A percentile compares a stretch with the other conserved stretches of the same genome.
These are phyloP conservation scores for Lachnellula subtilissima DNA, from an alignment of 2,329 filamentous ascomycete genomes.

Conservation along the genomic window DNA sequence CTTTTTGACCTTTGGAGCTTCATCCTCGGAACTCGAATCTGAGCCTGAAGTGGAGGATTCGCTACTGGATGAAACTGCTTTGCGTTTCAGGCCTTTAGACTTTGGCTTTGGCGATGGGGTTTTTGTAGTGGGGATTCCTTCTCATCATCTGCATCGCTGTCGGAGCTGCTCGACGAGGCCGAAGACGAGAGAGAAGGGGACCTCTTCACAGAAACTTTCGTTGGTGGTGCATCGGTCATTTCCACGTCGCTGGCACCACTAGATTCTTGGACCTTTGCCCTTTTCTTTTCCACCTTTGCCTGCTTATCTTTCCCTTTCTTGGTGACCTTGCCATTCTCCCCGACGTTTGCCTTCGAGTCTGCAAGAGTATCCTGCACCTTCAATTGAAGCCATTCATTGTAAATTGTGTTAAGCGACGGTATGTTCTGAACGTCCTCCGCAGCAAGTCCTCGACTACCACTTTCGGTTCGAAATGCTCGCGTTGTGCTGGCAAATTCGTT, in stretches of 20 bases:
- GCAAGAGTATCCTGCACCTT: slow-evolving; percentile 12
- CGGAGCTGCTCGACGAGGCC: slow-evolving; percentile 38
- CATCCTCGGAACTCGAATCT: slow-evolving; percentile 43
- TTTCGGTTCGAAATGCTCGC: slow-evolving; percentile 59
- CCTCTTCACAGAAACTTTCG: slow-evolving; percentile 28
- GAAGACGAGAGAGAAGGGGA: slow-evolving; percentile 35
- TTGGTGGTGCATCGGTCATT: slow-evolving; percentile 30
- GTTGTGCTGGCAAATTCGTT: slow-evolving; percentile 60
- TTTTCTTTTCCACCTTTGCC: slow-evolving; percentile 29
- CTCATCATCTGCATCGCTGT: slow-evolving; percentile 48
- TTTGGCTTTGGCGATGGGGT: slow-evolving; percentile 25
- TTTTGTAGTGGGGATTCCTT: slow-evolving; percentile 34
- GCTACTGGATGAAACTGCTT: slow-evolving; percentile 46
- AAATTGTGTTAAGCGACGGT: slow-evolving; percentile 33
- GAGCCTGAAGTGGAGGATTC: slow-evolving; percentile 36
- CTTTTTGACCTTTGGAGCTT: slow-evolving; percentile 50
- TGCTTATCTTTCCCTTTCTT: slow-evolving; percentile 24
- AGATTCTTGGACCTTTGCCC: slow-evolving; percentile 29
- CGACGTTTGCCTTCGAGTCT: slow-evolving; percentile 2
- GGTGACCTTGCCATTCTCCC: slow-evolving; percentile 4
- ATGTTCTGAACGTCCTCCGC: slow-evolving; percentile 42
- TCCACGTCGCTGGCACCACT: slow-evolving; percentile 35
- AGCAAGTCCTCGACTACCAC: slow-evolving; percentile 36
- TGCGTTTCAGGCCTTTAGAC: slow-evolving; percentile 49
- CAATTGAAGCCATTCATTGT: slow-evolving; percentile 36